A percentile compares a stretch with the other conserved stretches of the same genome.
Evolutionary conservation across 2,329 filamentous ascomycete species (phyloP).

Genomic region (Colletotrichum sp.): DNA sequence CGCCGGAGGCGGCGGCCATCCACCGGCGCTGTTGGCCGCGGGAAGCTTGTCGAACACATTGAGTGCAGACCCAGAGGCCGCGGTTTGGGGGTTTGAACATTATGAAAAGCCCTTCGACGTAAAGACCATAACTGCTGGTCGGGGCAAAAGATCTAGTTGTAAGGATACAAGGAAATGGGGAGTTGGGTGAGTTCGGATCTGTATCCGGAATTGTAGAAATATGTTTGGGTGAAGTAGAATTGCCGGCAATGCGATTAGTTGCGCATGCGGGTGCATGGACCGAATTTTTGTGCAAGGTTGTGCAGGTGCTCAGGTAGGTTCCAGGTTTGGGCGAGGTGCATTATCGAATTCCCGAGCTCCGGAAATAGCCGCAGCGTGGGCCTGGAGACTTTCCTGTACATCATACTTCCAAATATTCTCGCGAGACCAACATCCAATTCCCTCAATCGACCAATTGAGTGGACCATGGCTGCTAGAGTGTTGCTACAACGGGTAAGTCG

Average conservation of each 20-base stretch:
- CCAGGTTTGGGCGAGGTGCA: slow-evolving; percentile 3
- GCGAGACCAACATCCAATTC: slow-evolving; percentile 23
- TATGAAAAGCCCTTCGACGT: not conserved
- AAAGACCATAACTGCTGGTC: not conserved
- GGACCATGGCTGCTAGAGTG: slow-evolving; percentile 65
- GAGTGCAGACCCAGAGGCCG: slow-evolving; percentile 67
- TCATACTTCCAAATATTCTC: slow-evolving; percentile 26
- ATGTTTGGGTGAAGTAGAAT: not conserved
- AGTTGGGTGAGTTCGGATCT: slow-evolving; percentile 20
- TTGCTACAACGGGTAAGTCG: slow-evolving; percentile 59
- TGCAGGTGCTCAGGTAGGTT: not conserved
- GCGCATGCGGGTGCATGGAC: slow-evolving; percentile 1
- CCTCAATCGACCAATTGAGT: slow-evolving; percentile 49
- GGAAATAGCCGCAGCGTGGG: slow-evolving; percentile 31
- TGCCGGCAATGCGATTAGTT: slow-evolving; percentile 10
- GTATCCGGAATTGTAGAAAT: not conserved
- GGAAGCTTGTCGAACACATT: slow-evolving; percentile 54
- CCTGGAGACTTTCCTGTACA: slow-evolving; percentile 12
- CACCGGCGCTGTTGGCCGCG: slow-evolving; percentile 39
- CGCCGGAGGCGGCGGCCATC: slow-evolving; percentile 45
- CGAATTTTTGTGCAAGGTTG: slow-evolving; percentile 17
- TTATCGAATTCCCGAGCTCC: slow-evolving; percentile 27
- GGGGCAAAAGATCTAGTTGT: not conserved
- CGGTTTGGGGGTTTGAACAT: slow-evolving; percentile 44
- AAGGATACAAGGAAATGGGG: not conserved